These are phyloP conservation scores for Kluyveromyces siamensis DNA, from an alignment of 805 yeast genomes.

Conservation along the genomic window DNA sequence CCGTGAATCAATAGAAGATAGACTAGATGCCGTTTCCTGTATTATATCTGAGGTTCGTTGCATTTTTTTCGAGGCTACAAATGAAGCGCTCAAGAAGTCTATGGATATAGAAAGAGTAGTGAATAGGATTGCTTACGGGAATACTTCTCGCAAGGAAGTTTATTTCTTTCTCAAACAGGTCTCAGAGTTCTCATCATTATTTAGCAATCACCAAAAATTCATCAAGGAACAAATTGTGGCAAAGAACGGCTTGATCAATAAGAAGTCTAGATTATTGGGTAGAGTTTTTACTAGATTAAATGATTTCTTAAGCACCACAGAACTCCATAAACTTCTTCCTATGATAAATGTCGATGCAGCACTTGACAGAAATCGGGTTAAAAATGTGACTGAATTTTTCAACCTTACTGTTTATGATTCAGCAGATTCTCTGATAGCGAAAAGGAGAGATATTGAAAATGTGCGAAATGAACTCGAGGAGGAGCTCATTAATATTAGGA, in stretches of 20 bases:
- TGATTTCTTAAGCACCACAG: slow-evolving; percentile 22
- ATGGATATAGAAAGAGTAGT: slow-evolving; percentile 55
- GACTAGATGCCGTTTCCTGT: slow-evolving; percentile 54
- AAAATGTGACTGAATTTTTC: slow-evolving; percentile 37
- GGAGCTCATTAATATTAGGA: slow-evolving; percentile 43
- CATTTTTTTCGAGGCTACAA: slow-evolving; percentile 31
- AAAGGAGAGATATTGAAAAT: slow-evolving; percentile 31
- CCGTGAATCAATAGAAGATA: slow-evolving; percentile 42
- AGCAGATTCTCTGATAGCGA: slow-evolving; percentile 33
- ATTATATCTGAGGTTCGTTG: slow-evolving; percentile 32
- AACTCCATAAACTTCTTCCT: slow-evolving; percentile 30
- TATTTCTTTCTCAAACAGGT: slow-evolving; percentile 43
- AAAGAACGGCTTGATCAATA: slow-evolving; percentile 8
- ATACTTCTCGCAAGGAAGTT: slow-evolving; percentile 51
- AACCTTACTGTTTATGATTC: slow-evolving; percentile 29
- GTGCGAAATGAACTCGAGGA: slow-evolving; percentile 40
- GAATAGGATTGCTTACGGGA: slow-evolving; percentile 50
- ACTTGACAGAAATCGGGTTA: slow-evolving; percentile 38
- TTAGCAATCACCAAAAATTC: slow-evolving; percentile 23
- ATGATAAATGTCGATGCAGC: slow-evolving; percentile 49
- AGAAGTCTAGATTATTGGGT: slow-evolving; percentile 29
- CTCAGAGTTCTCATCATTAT: slow-evolving; percentile 28
- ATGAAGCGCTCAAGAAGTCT: slow-evolving; percentile 25
- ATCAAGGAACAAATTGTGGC: slow-evolving; percentile 20
- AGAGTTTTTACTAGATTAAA: slow-evolving; percentile 33